Percentiles rank a stretch among this genome's conserved stretches.
These are phyloP conservation scores for Lepraria neglecta DNA, from an alignment of 495 filamentous ascomycete species.

Conservation along the genomic window DNA sequence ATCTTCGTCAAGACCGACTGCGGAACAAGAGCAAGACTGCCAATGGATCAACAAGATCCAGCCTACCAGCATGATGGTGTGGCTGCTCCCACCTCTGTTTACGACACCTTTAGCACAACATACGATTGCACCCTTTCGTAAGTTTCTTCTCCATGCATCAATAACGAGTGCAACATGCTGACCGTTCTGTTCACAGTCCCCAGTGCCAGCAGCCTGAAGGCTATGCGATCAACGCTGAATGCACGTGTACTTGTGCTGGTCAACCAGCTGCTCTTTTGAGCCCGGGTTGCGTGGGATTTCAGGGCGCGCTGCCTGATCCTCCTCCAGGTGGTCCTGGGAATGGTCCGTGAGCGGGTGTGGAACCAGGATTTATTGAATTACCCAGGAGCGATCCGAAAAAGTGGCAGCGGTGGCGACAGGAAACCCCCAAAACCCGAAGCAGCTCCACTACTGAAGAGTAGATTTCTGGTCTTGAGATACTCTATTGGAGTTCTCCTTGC, in stretches of 20 bases:
- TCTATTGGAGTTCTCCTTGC: too few species aligned
- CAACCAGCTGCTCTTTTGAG: neutral
- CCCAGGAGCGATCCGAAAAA: too few species aligned
- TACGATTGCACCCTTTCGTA: neutral
- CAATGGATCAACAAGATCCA: conserved; percentile 11
- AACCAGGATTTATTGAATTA: too few species aligned
- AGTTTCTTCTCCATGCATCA: neutral
- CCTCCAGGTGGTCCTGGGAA: neutral
- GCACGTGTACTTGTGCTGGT: neutral
- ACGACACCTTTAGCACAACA: neutral
- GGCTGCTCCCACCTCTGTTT: conserved; percentile 4
- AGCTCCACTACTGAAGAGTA: too few species aligned
- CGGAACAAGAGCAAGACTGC: conserved; percentile 10
- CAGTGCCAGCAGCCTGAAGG: neutral
- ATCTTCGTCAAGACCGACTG: conserved; percentile 20
- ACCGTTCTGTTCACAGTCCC: neutral
- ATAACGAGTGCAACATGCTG: neutral
- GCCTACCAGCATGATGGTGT: conserved; percentile 16
- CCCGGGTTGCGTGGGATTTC: neutral
- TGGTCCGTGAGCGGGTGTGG: neutral
- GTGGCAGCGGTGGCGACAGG: too few species aligned
- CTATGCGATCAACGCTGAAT: neutral
- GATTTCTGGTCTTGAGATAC: too few species aligned
- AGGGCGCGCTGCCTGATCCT: neutral
- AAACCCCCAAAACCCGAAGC: too few species aligned